Evolutionary conservation across 2,329 filamentous ascomycete genomes (phyloP), one percentile per base, ranked within the genome.

Genomic region (Aspergillus fructus): DNA sequence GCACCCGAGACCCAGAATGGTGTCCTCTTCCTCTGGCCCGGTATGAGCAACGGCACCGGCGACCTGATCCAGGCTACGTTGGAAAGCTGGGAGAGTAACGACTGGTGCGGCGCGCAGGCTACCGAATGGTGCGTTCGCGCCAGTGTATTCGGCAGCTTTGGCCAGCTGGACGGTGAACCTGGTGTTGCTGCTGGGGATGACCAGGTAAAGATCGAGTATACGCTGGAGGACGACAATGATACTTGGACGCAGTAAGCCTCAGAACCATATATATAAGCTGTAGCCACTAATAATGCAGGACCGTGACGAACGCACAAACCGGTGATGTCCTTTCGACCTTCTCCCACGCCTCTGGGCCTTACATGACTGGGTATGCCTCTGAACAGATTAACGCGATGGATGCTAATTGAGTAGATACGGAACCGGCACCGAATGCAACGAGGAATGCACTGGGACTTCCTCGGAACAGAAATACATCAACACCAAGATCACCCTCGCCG

Each of bases 41-140:
- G 76, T 5, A 78, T 79, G 73, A 76, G 72, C 52, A 79, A 78
- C 59, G 75, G 76, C 40, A 79, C 76, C 3, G 75, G 76, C 1
- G 72, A 79, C 49, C 65, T 79, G 15, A 64, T 79, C 46, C 76
- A 78, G 58, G 74, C 75, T 0, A 78, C 75, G 0, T 65, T 78
- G 5, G 75, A 79, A 59, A 71, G 68, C 19, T 78, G 74, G 76
- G 59, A 70, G 7, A 66, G 68, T 41, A 78, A 78, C 59, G 61
- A 62, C 13, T 79, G 75, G 76, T 78, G 76, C 58, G 75, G 76
- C 40, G 76, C 74, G 8, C 56, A 42, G 4, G 60, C 66, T 2
- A 74, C 72, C 5, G 67, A 78, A 62, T 78, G 74, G 74, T 79
- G 73, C 61, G 70, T 78, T 6, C 71, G 76, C 3, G 73, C 73